Evolutionary conservation across 345 rosid species (phyloP).

Genomic region (Gossypium australe): DNA sequence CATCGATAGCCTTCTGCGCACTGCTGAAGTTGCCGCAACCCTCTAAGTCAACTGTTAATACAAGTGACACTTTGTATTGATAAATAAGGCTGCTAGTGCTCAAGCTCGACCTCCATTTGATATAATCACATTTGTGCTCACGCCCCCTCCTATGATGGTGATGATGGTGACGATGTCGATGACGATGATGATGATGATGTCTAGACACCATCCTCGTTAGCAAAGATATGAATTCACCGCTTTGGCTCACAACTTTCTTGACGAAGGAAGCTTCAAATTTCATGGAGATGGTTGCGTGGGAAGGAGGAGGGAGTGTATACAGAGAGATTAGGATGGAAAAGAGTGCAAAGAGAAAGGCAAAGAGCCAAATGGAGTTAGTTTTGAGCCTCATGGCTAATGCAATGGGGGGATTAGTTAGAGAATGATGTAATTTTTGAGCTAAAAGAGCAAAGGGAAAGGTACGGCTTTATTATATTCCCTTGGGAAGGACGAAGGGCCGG

Average conservation of each 20-base stretch:
- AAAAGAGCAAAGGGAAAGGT: background rate
- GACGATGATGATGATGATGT: background rate
- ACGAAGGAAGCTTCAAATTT: constrained; percentile 5
- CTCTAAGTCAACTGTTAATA: constrained; percentile 51
- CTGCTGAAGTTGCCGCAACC: constrained; percentile 71
- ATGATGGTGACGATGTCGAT: constrained; percentile 3
- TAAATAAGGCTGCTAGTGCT: constrained; percentile 26
- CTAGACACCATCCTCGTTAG: constrained; percentile 6
- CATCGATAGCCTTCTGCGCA: constrained; percentile 67
- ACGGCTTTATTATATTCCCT: background rate
- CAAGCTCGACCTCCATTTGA: constrained; percentile 24
- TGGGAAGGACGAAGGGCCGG: background rate
- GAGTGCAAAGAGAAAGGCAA: constrained; percentile 32
- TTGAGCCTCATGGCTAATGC: constrained; percentile 21
- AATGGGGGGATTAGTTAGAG: background rate
- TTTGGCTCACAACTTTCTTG: constrained; percentile 10
- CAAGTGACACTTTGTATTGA: constrained; percentile 31
- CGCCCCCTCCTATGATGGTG: constrained; percentile 15
- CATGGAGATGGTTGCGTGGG: background rate
- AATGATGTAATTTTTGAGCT: background rate
- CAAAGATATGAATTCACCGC: constrained; percentile 13
- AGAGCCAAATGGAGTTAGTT: constrained; percentile 32
- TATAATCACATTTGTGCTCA: constrained; percentile 25
- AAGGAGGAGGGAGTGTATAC: constrained; percentile 10
- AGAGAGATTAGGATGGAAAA: constrained; percentile 29